These are phyloP conservation scores for Prototheca cutis DNA, from an alignment of 163 green algal genomes.

Conservation along the genomic window DNA sequence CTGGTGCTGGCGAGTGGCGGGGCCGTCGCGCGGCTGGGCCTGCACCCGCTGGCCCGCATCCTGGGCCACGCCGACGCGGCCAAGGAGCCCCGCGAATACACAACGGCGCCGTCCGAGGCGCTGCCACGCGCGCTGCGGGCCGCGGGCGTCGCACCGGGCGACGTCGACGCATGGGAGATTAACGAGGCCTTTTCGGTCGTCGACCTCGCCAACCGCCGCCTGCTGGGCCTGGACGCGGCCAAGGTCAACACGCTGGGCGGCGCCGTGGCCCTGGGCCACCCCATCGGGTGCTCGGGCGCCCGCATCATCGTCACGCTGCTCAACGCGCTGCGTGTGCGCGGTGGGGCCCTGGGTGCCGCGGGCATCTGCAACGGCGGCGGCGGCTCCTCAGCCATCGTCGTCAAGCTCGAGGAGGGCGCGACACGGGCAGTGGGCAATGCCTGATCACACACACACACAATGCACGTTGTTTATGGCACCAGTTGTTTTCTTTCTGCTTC, in stretches of 20 bases:
- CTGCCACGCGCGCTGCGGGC: slow-evolving; percentile 37
- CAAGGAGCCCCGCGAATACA: slow-evolving; percentile 64
- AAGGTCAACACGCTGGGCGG: slow-evolving; percentile 81
- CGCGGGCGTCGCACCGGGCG: slow-evolving; percentile 11
- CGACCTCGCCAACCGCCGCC: slow-evolving; percentile 67
- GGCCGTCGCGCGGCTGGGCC: slow-evolving; percentile 16
- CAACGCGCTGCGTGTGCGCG: slow-evolving; percentile 43
- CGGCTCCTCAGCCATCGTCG: slow-evolving; percentile 69
- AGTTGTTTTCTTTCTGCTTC: too few relatives aligned
- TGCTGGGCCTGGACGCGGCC: slow-evolving; percentile 52
- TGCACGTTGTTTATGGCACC: too few relatives aligned
- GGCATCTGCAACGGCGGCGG: slow-evolving; percentile 88
- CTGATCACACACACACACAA: too few relatives aligned
- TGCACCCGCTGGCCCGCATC: slow-evolving; percentile 54
- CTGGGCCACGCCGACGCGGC: slow-evolving; percentile 63
- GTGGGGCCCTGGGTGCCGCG: slow-evolving; percentile 50
- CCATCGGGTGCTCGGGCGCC: slow-evolving; percentile 74
- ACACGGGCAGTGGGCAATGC: too few relatives aligned
- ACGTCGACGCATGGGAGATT: slow-evolving; percentile 58
- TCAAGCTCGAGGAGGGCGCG: slow-evolving; percentile 53
- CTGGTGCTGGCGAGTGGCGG: slow-evolving; percentile 49
- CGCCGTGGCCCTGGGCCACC: slow-evolving; percentile 80
- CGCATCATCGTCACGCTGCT: slow-evolving; percentile 75
- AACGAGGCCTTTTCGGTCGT: slow-evolving; percentile 88
- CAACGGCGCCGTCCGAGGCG: slow-evolving; percentile 60